A percentile compares a stretch with the other conserved stretches of the same genome.
phyloP scores from a whole-genome alignment of 1,284 basidiomycete species.

The Athelia psychrophila region DNA sequence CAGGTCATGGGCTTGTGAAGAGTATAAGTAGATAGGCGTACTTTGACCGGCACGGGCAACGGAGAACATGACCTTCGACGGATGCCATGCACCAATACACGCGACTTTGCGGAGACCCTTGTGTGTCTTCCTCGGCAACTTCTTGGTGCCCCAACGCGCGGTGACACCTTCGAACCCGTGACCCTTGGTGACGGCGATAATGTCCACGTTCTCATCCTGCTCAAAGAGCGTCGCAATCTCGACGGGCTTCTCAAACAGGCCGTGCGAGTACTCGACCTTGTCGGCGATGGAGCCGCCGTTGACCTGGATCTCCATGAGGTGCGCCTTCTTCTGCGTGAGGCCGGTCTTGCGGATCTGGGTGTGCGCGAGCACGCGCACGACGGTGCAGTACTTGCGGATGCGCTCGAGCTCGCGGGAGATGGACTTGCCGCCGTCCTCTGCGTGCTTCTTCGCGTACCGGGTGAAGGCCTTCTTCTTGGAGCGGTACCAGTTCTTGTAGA shows the following conservation, averaged over 20 bases:
- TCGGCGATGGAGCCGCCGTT: slow-evolving; percentile 97
- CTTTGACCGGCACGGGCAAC: slow-evolving; percentile 99
- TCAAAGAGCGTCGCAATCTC: slow-evolving; percentile 89
- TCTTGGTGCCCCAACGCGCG: slow-evolving; percentile 99
- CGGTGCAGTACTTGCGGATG: slow-evolving; percentile 99
- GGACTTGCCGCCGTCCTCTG: slow-evolving; percentile 92
- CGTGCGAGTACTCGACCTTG: slow-evolving; percentile 97
- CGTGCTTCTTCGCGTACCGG: slow-evolving; percentile 98
- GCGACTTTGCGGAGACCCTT: slow-evolving; percentile 99
- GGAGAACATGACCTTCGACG: slow-evolving; percentile 99
- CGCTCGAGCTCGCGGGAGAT: slow-evolving; percentile 97
- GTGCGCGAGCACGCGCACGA: slow-evolving; percentile 99
- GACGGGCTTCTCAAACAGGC: slow-evolving; percentile 96
- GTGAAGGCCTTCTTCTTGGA: slow-evolving; percentile 99
- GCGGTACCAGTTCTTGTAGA: slow-evolving; percentile 99
- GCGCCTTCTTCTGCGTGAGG: slow-evolving; percentile 98
- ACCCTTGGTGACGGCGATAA: slow-evolving; percentile 99
- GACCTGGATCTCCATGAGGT: slow-evolving; percentile 99
- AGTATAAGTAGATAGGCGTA: slow-evolving; percentile 34
- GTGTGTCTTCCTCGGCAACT: slow-evolving; percentile 98
- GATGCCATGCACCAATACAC: slow-evolving; percentile 99
- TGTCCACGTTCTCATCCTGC: slow-evolving; percentile 95
- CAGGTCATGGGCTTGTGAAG: slow-evolving; percentile 12
- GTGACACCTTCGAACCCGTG: slow-evolving; percentile 99
- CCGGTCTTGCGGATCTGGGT: slow-evolving; percentile 99